Evolutionary conservation across 108 stramenopile species (phyloP).

Genomic region (Mediolabrus comicus): DNA sequence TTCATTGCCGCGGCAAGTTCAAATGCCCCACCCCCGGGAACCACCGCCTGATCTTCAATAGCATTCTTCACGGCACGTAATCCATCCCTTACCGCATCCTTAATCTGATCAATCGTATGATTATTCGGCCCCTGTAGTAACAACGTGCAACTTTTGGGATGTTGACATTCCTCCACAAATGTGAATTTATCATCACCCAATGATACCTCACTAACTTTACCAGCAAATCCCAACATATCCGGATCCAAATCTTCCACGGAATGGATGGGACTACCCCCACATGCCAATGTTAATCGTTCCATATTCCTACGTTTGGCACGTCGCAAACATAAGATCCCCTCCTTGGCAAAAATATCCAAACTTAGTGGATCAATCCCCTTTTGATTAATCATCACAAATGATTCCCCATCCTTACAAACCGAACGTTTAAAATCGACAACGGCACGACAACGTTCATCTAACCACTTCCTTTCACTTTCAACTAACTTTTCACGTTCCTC

Average conservation of each 20-base stretch:
- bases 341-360: constrained; percentile 99
- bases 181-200: constrained; percentile 99
- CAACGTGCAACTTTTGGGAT: constrained; percentile 92
- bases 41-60: constrained; percentile 90
- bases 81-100: constrained; percentile 98
- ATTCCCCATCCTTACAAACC: constrained; percentile 87
- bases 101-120: constrained; percentile 96
- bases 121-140: constrained; percentile 97
- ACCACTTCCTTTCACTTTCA: constrained; percentile 95
- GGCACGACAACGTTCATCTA: constrained; percentile 94
- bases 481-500: constrained; percentile 98
- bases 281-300: constrained; percentile 98
- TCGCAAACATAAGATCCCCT: constrained; percentile 96
- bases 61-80: constrained; percentile 96
- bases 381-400: constrained; percentile 99
- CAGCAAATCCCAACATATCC: constrained; percentile 92
- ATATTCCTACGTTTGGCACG: constrained; percentile 99
- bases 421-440: constrained; percentile 96
- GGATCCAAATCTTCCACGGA: constrained; percentile 91
- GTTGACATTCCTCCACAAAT: constrained; percentile 95
- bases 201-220: constrained; percentile 92
- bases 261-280: constrained; percentile 96
- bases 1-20: constrained; percentile 89
- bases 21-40: constrained; percentile 98
- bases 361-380: constrained; percentile 99